Base-by-base conservation (phyloP, 768 basidiomycete genomes). In the Cystofilobasidium bisporidii region DNA sequence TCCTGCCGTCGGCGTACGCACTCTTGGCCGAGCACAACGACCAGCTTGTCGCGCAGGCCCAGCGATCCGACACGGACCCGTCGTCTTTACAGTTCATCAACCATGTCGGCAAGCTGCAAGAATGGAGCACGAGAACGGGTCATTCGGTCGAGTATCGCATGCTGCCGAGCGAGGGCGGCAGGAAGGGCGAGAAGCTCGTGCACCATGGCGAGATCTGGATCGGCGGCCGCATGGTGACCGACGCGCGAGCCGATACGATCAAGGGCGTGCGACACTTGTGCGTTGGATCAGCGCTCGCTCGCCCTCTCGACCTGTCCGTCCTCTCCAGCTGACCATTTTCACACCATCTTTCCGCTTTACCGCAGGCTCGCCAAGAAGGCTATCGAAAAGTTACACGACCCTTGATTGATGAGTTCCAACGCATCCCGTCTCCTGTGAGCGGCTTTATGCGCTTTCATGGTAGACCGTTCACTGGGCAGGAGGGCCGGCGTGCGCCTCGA, bases 161-260 rank as follows among this genome's bases (percentile, higher is more conserved):
- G 53, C 53, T 56, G 14, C 18, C 26, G 15, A 15, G 15, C 15
- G 53, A 56, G 53, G 53, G 53, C 11, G 53, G 53, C 28, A 3
- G 28, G 5, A 56, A 56, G 53, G 53, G 53, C 53, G 53, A 56
- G 53, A 32, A 9, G 53, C 26, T 56, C 53, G 53, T 56, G 8
- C 53, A 56, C 28, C 26, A 11, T 2, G 53, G 53, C 26, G 53
- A 56, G 30, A 56, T 56, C 53, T 56, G 53, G 53, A 20, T 56
- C 30, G 53, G 53, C 6, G 53, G 53, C 12, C 3, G 2, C 8
- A 8, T 2, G 28, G 6, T 20, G 9, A 30, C 53, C 18, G 12
- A 56, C 6, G 53, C n/a, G 28, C 17, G 28, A 9, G 53, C 30
- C 2, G 53, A 32, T 8, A 56, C 53, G 30, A n/a, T 56, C 30